Base-by-base conservation (phyloP, 2,329 filamentous ascomycete genomes). In the Coniosporium tulheliwenetii region DNA sequence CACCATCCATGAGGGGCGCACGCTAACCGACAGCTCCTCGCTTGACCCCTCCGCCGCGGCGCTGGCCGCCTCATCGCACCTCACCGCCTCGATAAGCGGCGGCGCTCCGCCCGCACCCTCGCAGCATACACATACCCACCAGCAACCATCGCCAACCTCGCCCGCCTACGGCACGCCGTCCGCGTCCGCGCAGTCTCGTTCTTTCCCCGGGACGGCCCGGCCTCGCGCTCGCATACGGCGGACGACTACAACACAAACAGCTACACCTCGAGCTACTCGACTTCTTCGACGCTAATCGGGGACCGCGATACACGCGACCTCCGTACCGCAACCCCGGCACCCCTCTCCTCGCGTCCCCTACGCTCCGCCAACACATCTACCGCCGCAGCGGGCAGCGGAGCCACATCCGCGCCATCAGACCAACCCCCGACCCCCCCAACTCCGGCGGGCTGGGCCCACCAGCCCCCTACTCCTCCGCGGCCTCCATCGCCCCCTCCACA, bases 11-110 rank as follows among this genome's bases (percentile, higher is more conserved):
- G 61, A 64, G 48, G 58, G 59, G 47, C 58, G 58, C 32, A 53
- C 56, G 41, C 48, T 64, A 43, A 56, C 59, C 50, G 60, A 64
- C 52, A 55, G 54, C 43, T 57, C 59, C 38, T 59, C 55, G 41
- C 58, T 69, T 30, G 65, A 70, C 53, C 66, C 66, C 42, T 69
- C 65, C 32, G 66, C 66, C 46, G 66, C 66, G 44, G 66, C 66
- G 34, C 56, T 69, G 48, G 66, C 66, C 45, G 66, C 66, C 7
- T 66, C 64, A 48, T 65, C 57, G 53, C 65, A 69, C 51, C 59
- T 70, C 39, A 70, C 66, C 50, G 65, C 65, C 15, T 65, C 62
- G 44, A 60, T 33, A 33, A 13, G 53, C 42, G 50, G 50, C 40
- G 55, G 56, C 39, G 56, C 42, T 9, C 52, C 48, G 30, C 53